These are phyloP conservation scores for Quercus lobata DNA, from an alignment of 331 rosid species.

Conservation along the genomic window DNA sequence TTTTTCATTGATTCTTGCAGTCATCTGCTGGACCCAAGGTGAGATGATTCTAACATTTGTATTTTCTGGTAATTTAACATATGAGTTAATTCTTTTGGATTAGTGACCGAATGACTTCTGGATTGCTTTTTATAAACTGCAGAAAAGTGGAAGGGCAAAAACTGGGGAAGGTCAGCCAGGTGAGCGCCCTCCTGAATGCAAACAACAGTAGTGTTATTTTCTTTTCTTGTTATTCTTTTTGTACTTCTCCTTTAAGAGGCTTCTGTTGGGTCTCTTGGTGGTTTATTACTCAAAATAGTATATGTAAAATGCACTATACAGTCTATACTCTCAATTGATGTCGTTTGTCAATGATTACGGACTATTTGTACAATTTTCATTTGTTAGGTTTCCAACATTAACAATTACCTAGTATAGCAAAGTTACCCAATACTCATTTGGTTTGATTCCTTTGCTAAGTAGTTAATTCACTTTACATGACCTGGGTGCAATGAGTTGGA, in stretches of 20 bases:
- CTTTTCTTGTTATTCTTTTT: not conserved
- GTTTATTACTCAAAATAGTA: not conserved
- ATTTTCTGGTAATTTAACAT: not conserved
- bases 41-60: not conserved
- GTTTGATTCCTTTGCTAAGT: no score
- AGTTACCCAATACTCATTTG: not conserved
- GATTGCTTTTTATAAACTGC: slow-evolving; percentile 20
- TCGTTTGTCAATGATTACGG: not conserved
- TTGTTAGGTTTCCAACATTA: not conserved
- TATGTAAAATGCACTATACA: not conserved
- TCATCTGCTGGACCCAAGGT: slow-evolving; percentile 22
- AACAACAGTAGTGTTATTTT: slow-evolving; percentile 40
- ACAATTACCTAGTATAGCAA: not conserved
- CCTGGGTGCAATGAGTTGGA: no score
- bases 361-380: not conserved
- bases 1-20: slow-evolving; percentile 4
- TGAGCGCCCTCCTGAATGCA: slow-evolving; percentile 54
- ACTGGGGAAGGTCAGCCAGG: slow-evolving; percentile 33
- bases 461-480: no score
- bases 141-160: slow-evolving; percentile 31
- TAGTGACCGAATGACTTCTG: not conserved
- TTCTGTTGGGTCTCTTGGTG: not conserved
- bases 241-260: not conserved
- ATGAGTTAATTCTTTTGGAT: not conserved
- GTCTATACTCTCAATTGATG: not conserved